Percentiles rank a stretch among this genome's conserved stretches.
phyloP scores from a whole-genome alignment of 495 filamentous ascomycete genomes.

The Ascobolus immersus region DNA sequence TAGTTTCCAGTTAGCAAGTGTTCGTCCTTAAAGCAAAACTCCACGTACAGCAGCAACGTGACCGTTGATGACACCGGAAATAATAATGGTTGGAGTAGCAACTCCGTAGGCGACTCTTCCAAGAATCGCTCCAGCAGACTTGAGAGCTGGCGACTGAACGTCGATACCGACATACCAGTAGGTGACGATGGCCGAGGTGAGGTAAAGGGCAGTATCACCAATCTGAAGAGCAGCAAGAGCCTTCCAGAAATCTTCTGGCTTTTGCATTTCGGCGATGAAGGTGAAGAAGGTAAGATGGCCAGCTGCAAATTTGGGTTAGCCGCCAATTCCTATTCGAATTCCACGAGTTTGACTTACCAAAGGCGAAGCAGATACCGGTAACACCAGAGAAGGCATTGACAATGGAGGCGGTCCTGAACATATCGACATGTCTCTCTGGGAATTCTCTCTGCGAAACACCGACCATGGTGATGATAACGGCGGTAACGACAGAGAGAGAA shows the following conservation, averaged over 20 bases:
- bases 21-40: not conserved
- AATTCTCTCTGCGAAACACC: conserved; percentile 17
- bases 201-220: conserved; percentile 43
- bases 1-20: not conserved
- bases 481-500: conserved; percentile 32
- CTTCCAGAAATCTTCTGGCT: conserved; percentile 25
- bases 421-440: conserved; percentile 4
- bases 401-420: conserved; percentile 9
- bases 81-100: conserved; percentile 46
- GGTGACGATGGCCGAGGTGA: conserved; percentile 37
- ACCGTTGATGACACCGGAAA: conserved; percentile 49
- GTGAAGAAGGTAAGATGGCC: conserved; percentile 49
- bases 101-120: conserved; percentile 56
- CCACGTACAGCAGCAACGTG: conserved; percentile 20
- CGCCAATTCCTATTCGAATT: not conserved
- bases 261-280: conserved; percentile 54
- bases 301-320: conserved; percentile 17
- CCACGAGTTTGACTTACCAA: too few relatives aligned
- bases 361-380: conserved; percentile 53
- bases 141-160: conserved; percentile 45
- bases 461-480: conserved; percentile 45
- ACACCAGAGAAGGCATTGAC: conserved; percentile 34
- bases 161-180: conserved; percentile 45
- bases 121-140: conserved; percentile 32
- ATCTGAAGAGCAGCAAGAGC: conserved; percentile 37